These are phyloP conservation scores for Arctium lappa DNA, from an alignment of 129 eudicot species.

Conservation along the genomic window DNA sequence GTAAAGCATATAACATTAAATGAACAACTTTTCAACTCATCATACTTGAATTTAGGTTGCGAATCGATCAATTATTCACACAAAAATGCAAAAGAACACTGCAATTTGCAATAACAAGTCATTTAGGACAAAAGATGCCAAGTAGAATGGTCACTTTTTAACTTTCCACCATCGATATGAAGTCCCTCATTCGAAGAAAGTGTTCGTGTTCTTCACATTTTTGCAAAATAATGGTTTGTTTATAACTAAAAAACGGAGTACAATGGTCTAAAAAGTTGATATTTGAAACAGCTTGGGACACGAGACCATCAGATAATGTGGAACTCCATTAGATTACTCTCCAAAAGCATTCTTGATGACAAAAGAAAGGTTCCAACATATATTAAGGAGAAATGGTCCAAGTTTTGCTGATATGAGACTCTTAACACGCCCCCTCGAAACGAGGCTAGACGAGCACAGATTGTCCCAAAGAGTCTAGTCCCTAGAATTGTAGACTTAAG, in stretches of 20 bases:
- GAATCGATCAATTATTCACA: not conserved
- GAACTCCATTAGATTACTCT: not conserved
- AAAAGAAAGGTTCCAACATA: not conserved
- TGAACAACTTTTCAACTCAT: not conserved
- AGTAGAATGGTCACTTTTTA: not conserved
- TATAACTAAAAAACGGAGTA: not conserved
- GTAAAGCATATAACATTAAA: not conserved
- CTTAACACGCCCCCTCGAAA: not conserved
- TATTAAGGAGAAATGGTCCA: not conserved
- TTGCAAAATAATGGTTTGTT: conserved; percentile 1
- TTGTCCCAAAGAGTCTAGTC: not conserved
- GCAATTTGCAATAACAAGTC: not conserved
- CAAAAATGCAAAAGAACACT: not conserved
- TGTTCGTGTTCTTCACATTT: not conserved
- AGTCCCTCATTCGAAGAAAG: not conserved
- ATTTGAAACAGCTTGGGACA: not conserved
- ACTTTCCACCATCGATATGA: not conserved
- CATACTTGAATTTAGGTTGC: not conserved
- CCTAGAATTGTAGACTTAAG: not conserved
- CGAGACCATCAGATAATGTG: not conserved
- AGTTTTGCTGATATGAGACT: no score
- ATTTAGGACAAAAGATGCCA: not conserved
- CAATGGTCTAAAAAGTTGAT: not conserved
- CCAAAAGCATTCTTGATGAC: not conserved
- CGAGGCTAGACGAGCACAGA: not conserved